Conservation (phyloP, 2,329 filamentous ascomycete genomes). For the Xylariaceae sp. region DNA sequence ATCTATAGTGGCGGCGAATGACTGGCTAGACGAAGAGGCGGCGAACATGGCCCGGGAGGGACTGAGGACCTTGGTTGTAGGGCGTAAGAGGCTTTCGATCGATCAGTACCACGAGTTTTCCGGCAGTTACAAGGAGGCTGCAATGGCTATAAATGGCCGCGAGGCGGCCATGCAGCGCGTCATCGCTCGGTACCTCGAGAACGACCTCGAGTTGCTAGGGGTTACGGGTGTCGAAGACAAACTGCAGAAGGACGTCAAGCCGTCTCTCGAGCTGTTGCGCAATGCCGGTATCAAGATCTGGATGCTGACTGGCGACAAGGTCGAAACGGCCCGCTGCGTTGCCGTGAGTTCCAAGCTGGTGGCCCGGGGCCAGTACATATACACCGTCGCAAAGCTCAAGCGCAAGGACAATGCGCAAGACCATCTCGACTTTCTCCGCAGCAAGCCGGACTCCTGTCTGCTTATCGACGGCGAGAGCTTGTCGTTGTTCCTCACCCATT, state of each 20-base stretch:
- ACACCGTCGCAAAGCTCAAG: conserved; percentile 82
- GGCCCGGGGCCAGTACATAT: conserved; percentile 87
- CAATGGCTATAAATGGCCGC: conserved; percentile 71
- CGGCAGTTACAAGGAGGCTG: conserved; percentile 68
- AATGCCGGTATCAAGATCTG: conserved; percentile 99
- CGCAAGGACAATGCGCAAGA: conserved; percentile 81
- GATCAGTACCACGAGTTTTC: conserved; percentile 80
- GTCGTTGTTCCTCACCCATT: conserved; percentile 74
- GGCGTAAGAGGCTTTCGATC: conserved; percentile 76
- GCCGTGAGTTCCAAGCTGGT: conserved; percentile 94
- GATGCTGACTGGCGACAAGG: conserved; percentile 99
- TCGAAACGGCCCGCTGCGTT: conserved; percentile 94
- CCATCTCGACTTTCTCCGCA: conserved; percentile 79
- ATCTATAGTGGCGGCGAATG: conserved; percentile 89
- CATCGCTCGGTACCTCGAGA: conserved; percentile 75
- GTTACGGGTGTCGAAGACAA: conserved; percentile 98
- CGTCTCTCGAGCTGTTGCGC: conserved; percentile 85
- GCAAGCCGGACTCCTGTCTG: conserved; percentile 80
- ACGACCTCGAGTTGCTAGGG: conserved; percentile 85
- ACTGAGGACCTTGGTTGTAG: conserved; percentile 86
- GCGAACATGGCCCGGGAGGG: conserved; percentile 99
- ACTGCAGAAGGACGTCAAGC: conserved; percentile 90
- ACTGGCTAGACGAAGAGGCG: conserved; percentile 98
- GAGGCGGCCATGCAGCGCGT: conserved; percentile 78
- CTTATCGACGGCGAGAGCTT: conserved; percentile 94